Conservation (phyloP, 108 stramenopile genomes). For the Conticribra guillardii region DNA sequence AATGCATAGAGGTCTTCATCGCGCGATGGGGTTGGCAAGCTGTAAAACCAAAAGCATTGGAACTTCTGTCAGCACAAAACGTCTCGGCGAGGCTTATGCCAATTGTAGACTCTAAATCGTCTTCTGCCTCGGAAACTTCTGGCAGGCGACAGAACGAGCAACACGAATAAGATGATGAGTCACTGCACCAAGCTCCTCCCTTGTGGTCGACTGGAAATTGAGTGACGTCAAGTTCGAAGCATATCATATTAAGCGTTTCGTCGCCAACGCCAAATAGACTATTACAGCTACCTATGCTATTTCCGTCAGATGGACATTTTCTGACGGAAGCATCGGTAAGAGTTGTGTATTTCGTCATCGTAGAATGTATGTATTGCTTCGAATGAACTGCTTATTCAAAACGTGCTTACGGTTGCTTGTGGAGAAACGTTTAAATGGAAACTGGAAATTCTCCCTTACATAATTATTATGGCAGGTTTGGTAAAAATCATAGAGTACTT, state of each 20-base stretch:
- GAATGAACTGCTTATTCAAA: too few species aligned
- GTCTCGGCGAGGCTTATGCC: not conserved
- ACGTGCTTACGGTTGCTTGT: too few species aligned
- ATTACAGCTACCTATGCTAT: not conserved
- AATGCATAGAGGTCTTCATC: too few species aligned
- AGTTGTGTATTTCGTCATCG: not conserved
- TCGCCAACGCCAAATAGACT: not conserved
- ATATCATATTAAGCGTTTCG: slow-evolving; percentile 4
- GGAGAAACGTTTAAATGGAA: too few species aligned
- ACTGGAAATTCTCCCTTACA: too few species aligned
- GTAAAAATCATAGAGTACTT: too few species aligned
- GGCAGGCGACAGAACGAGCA: slow-evolving; percentile 22
- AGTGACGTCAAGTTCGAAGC: slow-evolving; percentile 7
- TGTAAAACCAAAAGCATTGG: too few species aligned
- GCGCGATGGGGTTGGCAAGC: too few species aligned
- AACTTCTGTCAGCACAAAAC: not conserved
- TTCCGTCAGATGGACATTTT: not conserved
- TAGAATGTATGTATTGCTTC: too few species aligned
- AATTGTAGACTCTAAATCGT: not conserved
- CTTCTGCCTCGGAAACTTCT: not conserved
- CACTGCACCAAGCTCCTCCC: slow-evolving; percentile 11
- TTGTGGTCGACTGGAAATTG: not conserved
- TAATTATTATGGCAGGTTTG: too few species aligned
- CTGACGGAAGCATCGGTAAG: not conserved
- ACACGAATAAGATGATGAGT: slow-evolving; percentile 16